phyloP scores from a whole-genome alignment of 176 grass and related monocot species.

The Aegilops tauschii region DNA sequence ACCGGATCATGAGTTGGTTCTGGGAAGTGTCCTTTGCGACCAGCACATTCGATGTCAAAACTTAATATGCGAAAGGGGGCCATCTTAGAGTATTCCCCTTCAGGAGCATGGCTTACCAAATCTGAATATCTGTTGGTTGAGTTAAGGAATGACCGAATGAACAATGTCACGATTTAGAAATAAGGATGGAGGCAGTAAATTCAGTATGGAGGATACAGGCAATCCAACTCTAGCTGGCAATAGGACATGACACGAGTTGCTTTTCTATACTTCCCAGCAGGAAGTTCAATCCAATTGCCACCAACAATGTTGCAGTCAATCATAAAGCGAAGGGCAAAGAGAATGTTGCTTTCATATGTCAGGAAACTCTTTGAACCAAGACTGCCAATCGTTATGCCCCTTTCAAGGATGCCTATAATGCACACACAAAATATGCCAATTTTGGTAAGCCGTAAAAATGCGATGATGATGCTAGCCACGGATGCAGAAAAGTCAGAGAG shows the following conservation, averaged over 20 bases:
- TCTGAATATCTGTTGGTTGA: conserved; percentile 60
- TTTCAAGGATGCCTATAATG: conserved; percentile 83
- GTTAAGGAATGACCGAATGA: conserved; percentile 41
- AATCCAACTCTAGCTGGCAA: conserved; percentile 88
- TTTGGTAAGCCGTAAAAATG: conserved; percentile 4
- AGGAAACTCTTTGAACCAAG: conserved; percentile 82
- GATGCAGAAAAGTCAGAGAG: background rate
- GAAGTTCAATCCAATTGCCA: conserved; percentile 95
- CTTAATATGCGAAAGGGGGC: conserved; percentile 94
- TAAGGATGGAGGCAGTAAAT: conserved; percentile 19
- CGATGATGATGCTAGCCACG: background rate
- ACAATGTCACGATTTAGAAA: background rate
- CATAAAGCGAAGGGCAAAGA: conserved; percentile 98
- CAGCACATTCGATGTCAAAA: conserved; percentile 98
- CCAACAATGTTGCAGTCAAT: conserved; percentile 92
- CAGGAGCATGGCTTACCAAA: conserved; percentile 79
- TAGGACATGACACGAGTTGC: conserved; percentile 64
- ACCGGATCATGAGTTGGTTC: conserved; percentile 98
- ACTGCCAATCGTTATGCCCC: conserved; percentile 78
- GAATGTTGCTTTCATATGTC: conserved; percentile 97
- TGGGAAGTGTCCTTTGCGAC: conserved; percentile 96
- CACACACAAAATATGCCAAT: conserved; percentile 19
- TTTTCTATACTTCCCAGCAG: conserved; percentile 88
- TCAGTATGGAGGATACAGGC: conserved; percentile 65
- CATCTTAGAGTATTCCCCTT: conserved; percentile 93